Evolutionary conservation across 176 grass and related monocot species (phyloP), one percentile per base, ranked within the genome.

Genomic region (Carex littledalei): DNA sequence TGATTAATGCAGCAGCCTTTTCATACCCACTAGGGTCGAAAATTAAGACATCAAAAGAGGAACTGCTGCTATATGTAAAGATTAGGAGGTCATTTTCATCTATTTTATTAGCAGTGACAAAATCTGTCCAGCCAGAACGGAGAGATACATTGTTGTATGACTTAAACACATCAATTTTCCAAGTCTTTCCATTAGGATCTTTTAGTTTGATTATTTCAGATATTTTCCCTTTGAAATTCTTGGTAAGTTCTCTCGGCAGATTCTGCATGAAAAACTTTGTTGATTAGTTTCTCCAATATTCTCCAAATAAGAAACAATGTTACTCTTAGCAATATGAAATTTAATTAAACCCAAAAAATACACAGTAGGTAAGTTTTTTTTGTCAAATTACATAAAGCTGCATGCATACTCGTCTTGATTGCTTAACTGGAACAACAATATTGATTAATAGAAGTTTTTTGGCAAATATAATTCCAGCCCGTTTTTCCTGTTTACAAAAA

Each of bases 1-100:
- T 24, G 3, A 90, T 57, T 10, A 85, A 3, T 5, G 84, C 79
- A 49, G 34, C 56, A 13, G 58, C 65, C 81, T 94, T 92, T 84
- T 86, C 88, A 12, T 84, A 92, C 2, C 90, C 90, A 74, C n/a
- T 81, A 7, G 35, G 63, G 6, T 88, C 86, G 4, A 92, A 94
- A 34, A 90, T 87, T 4, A 68, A 1, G 3, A 94, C 86, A 37
- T 90, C 49, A 86, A 92, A 92, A 60, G 55, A 85, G n/a, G 56
- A 85, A 4, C 15, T 79, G 35, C 81, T 81, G 1, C 18, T 70
- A 85, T 81, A 92, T 49, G 59, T 83, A 81, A 92, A 92, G 58
- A 94, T 2, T 35, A 94, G 62, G 22, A 87, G 32, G 21, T 92
- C 92, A 56, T 90, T 88, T 60, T 84, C 75, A 65, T 80, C 68